Evolutionary conservation across 2,329 filamentous ascomycete genomes (phyloP).

Genomic region (Botrytis porri): DNA sequence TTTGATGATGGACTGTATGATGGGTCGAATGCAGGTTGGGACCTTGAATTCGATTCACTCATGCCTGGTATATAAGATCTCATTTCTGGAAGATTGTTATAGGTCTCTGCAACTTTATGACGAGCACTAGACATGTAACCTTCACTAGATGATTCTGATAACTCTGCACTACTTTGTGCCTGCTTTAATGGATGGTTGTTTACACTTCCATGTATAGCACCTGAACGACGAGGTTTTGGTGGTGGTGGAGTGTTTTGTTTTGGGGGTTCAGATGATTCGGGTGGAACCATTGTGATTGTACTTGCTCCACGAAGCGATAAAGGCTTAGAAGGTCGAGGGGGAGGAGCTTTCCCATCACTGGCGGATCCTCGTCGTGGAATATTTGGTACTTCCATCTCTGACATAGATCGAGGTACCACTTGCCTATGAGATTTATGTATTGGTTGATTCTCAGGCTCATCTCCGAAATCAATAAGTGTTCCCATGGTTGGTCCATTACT

Average conservation of each 20-base stretch:
- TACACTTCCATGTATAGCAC: slow-evolving; percentile 12
- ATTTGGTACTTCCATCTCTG: slow-evolving; percentile 31
- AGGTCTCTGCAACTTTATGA: slow-evolving; percentile 35
- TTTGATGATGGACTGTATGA: slow-evolving; percentile 18
- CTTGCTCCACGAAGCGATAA: slow-evolving; percentile 48
- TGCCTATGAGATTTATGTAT: slow-evolving; percentile 39
- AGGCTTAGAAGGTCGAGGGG: slow-evolving; percentile 59
- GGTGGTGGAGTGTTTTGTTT: slow-evolving; percentile 42
- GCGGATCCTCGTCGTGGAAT: slow-evolving; percentile 35
- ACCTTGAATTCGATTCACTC: not conserved
- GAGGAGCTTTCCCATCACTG: slow-evolving; percentile 40
- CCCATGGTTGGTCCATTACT: slow-evolving; percentile 46
- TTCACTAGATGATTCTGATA: slow-evolving; percentile 26
- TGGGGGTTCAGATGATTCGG: slow-evolving; percentile 43
- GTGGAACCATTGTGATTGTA: slow-evolving; percentile 24
- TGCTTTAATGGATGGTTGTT: slow-evolving; percentile 33
- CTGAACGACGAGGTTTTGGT: slow-evolving; percentile 31
- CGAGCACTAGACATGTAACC: slow-evolving; percentile 35
- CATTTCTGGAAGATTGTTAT: slow-evolving; percentile 37
- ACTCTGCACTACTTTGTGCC: slow-evolving; percentile 31
- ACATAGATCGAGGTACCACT: slow-evolving; percentile 33
- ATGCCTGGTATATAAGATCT: slow-evolving; percentile 34
- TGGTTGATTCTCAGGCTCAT: slow-evolving; percentile 46
- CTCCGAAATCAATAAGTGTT: slow-evolving; percentile 59
- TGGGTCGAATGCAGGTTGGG: not conserved